Evolutionary conservation across 352 stramenopile genomes (phyloP).

Genomic region (Ophiocytium majus): DNA sequence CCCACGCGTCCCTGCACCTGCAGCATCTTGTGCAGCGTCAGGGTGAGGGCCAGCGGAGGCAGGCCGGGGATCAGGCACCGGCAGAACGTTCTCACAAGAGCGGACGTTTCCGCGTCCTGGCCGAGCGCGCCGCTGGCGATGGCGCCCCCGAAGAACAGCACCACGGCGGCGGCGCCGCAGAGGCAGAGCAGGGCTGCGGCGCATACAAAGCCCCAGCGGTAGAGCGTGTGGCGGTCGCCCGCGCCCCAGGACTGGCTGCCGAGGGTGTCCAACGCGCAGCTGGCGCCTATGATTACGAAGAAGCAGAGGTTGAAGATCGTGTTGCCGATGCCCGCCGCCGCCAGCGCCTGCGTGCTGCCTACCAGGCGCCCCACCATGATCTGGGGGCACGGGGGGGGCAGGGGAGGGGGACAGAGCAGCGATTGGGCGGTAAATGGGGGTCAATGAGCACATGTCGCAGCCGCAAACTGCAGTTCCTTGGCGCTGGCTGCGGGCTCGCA

Average conservation of each 20-base stretch:
- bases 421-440: conserved; percentile 29
- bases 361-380: conserved; percentile 23
- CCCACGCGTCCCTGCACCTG: conserved; percentile 17
- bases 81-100: conserved; percentile 11
- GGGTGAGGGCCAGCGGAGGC: background rate
- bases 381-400: background rate
- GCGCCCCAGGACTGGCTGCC: conserved; percentile 18
- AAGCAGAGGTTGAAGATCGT: conserved; percentile 16
- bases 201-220: background rate
- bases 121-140: background rate
- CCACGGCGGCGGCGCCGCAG: background rate
- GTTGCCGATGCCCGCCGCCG: conserved; percentile 6
- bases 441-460: background rate
- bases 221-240: background rate
- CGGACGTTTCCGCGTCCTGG: conserved; percentile 16
- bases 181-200: background rate
- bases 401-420: background rate
- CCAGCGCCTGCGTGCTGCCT: conserved; percentile 11
- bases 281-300: background rate
- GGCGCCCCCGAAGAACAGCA: background rate
- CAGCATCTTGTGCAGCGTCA: conserved; percentile 17
- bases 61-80: conserved; percentile 7
- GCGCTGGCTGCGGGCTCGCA: background rate
- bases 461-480: background rate
- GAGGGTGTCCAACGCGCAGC: conserved; percentile 16